Evolutionary conservation across 2,329 filamentous ascomycete genomes (phyloP), one percentile per base, ranked within the genome.

Genomic region (Claviceps humidiphila): DNA sequence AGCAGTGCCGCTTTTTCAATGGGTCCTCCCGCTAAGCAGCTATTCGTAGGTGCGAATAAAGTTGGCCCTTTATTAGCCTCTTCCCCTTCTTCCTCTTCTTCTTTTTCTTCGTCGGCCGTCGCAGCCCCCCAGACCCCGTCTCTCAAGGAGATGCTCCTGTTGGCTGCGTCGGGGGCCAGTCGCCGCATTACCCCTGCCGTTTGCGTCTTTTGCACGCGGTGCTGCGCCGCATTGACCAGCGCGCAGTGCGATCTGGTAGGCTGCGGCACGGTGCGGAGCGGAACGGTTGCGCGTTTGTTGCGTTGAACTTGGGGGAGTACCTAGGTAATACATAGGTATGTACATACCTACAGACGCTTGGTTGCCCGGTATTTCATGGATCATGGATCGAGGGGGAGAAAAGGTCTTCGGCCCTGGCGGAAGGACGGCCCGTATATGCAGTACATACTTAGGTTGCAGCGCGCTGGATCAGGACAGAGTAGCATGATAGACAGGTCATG

Each of bases 1-100:
- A 62, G 58, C 60, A 58, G 55, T 61, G 61, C 26, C 63, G 63
- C 56, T 54, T 50, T 50, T 20, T 47, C 26, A 46, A 56, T 54
- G 54, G 56, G 51, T 56, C 54, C 47, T 53, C 51, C 51, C 45
- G 48, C 46, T 40, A 44, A 26, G n/a, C 39, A 47, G 26, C 48
- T 48, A 30, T 48, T 40, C 26, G 26, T 30, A 30, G 7, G 9
- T 30, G 26, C 7, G 7, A 30, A 9, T 30, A 9, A 30, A 30
- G 26, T 30, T 30, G 26, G 49, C 51, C 30, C 42, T 30, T 30
- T 30, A 30, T 30, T 51, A 51, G 37, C 47, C 40, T 41, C 34
- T n/a, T 45, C 47, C 46, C 44, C 5, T 34, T 44, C 17, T 34
- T 13, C 34, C 8, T 22, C 43, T 46, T 16, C 22, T 45, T 16